Evolutionary conservation across 352 stramenopile genomes (phyloP), one percentile per base, ranked within the genome.

Genomic region (Achlya hypogyna): DNA sequence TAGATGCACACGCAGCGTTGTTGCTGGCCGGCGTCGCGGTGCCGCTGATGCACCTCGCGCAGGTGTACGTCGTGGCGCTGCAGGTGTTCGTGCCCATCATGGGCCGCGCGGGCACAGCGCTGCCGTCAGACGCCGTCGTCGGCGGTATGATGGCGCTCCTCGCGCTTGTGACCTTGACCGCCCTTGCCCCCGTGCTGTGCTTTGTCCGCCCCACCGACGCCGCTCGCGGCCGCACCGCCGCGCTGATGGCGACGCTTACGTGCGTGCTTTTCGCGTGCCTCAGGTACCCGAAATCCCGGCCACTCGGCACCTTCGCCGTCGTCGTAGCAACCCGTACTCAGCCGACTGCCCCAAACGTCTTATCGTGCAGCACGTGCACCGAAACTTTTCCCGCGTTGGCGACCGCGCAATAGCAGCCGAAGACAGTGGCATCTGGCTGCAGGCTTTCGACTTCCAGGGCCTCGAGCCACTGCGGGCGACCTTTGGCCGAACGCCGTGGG

Each of bases 61-160:
- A 75, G 59, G 77, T 74, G 23, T 77, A 86, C 43, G 72, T 77
- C 29, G 74, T 89, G 20, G 78, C 76, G 31, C 73, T 89, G 62
- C 79, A 81, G 70, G 89, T 92, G 63, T 89, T 89, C 63, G 78
- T 92, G 29, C 83, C 83, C 28, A 73, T 92, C 28, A 75, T 92
- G 42, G 83, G 83, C 1, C 79, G 83, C 63, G 79, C 71, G 22
- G 83, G 83, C 10, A 74, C 80, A 14, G 62, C 81, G 22, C 25
- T 84, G 10, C 81, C 81, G 28, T 78, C 80, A 9, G 83, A 92
- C 35, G 25, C 87, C 4, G 59, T 89, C 51, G 28, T 89, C 9
- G 75, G 78, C 0, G 31, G 84, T 0, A 53, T 88, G 34, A 78
- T 88, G 54, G 75, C 69, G 47, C 45, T 79, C 29, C 31, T 58